These are phyloP conservation scores for Lasiodiplodia citricola DNA, from an alignment of 2,329 filamentous ascomycete genomes.

Conservation along the genomic window DNA sequence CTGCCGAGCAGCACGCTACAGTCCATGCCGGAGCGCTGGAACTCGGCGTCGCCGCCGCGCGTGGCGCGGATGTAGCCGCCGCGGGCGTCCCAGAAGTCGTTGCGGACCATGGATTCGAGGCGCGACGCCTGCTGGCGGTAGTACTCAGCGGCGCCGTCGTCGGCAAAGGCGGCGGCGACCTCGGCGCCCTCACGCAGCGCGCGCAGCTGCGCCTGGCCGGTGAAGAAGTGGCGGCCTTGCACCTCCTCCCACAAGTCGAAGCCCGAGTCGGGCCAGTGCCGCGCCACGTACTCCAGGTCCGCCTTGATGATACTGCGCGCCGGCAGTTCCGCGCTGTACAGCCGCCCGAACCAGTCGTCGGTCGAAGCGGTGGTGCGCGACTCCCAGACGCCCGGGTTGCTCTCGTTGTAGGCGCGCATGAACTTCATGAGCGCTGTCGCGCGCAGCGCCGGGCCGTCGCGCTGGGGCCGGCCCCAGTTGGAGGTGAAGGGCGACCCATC, in stretches of 20 bases:
- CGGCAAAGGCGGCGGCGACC: constrained; percentile 41
- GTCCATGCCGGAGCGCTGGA: constrained; percentile 42
- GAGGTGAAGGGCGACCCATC: constrained; percentile 44
- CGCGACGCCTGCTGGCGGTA: constrained; percentile 45
- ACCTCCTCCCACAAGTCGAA: constrained; percentile 56
- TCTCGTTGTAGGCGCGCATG: constrained; percentile 47
- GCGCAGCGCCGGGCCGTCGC: constrained; percentile 51
- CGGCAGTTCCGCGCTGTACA: constrained; percentile 46
- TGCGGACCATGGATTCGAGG: constrained; percentile 38
- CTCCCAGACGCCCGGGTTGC: constrained; percentile 46
- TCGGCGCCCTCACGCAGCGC: constrained; percentile 43
- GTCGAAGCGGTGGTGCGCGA: constrained; percentile 66
- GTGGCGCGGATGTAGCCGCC: constrained; percentile 46
- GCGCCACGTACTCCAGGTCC: constrained; percentile 51
- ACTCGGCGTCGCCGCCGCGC: constrained; percentile 47
- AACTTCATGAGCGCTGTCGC: constrained; percentile 50
- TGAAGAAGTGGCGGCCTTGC: constrained; percentile 50
- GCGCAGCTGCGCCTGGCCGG: constrained; percentile 44
- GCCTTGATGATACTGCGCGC: constrained; percentile 50
- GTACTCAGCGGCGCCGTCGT: constrained; percentile 45
- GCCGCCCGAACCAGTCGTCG: constrained; percentile 39
- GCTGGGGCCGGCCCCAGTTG: constrained; percentile 51
- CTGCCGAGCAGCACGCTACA: constrained; percentile 47
- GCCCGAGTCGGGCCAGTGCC: constrained; percentile 48
- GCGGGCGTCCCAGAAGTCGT: constrained; percentile 44